Percentiles rank a stretch among this genome's conserved stretches.
phyloP scores from a whole-genome alignment of 2,329 filamentous ascomycete genomes.

The Fusarium caatingaense region DNA sequence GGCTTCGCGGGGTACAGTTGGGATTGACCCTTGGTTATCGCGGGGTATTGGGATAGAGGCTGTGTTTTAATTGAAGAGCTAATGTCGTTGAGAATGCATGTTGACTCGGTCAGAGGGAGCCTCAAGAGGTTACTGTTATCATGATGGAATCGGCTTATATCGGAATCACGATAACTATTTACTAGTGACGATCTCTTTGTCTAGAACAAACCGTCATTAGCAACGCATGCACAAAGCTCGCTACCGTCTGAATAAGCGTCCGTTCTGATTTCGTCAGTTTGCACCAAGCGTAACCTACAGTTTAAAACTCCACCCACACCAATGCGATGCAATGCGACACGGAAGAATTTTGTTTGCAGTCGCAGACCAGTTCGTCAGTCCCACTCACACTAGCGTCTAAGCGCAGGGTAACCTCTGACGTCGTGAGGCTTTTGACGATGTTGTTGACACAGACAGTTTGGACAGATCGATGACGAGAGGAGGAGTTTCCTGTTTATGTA shows the following conservation, averaged over 20 bases:
- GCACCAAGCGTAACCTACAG: neutral
- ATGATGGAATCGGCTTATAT: conserved; percentile 27
- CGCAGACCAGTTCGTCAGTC: neutral
- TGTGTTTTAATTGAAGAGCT: neutral
- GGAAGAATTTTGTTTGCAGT: conserved; percentile 11
- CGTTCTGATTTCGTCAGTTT: conserved; percentile 5
- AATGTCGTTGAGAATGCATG: neutral
- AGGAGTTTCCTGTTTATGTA: neutral
- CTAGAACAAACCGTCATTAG: conserved; percentile 1
- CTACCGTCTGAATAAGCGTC: conserved; percentile 15
- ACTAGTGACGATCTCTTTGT: conserved; percentile 2
- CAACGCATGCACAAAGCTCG: neutral
- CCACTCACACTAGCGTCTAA: neutral
- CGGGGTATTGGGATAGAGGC: neutral
- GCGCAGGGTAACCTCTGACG: conserved; percentile 30
- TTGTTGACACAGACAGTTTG: neutral
- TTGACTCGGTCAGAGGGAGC: neutral
- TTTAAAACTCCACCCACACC: conserved; percentile 33
- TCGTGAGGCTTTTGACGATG: conserved; percentile 41
- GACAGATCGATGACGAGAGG: conserved; percentile 28
- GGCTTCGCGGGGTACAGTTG: neutral
- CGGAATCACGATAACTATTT: conserved; percentile 10
- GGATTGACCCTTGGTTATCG: neutral
- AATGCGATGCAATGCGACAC: conserved; percentile 13
- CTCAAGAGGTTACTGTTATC: neutral